Evolutionary conservation across 2,329 filamentous ascomycete genomes (phyloP).

Genomic region (Calonectria pseudoreteaudii): DNA sequence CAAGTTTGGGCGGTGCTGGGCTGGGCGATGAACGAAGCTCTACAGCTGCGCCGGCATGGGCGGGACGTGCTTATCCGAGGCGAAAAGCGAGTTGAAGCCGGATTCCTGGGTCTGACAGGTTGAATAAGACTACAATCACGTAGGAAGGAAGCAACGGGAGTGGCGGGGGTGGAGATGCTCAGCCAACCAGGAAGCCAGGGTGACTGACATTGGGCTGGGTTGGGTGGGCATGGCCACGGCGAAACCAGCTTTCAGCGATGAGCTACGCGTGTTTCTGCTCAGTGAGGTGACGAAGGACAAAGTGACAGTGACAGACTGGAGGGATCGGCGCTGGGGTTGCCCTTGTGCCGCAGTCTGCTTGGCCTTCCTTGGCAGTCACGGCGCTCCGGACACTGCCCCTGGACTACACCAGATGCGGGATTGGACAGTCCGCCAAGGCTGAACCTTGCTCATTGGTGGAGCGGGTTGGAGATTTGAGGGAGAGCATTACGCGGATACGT

Average conservation of each 20-base stretch:
- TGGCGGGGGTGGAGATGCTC: background rate
- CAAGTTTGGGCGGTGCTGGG: background rate
- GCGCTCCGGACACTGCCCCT: conserved; percentile 6
- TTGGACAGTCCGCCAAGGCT: conserved; percentile 12
- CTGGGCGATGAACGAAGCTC: background rate
- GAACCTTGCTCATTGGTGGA: conserved; percentile 4
- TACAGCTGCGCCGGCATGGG: background rate
- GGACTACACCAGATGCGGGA: background rate
- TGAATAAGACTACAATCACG: background rate
- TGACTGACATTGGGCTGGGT: conserved; percentile 37
- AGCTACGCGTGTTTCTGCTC: background rate
- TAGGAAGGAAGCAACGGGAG: background rate
- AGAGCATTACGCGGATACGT: background rate
- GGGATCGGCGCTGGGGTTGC: conserved; percentile 17
- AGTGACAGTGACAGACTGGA: background rate
- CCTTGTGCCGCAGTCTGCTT: background rate
- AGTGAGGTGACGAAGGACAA: background rate
- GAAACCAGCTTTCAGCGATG: background rate
- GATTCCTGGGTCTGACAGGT: background rate
- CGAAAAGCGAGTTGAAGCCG: background rate
- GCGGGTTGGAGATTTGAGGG: conserved; percentile 27
- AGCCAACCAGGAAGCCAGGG: conserved; percentile 25
- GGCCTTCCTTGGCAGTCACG: conserved; percentile 7
- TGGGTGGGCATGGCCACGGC: conserved; percentile 21
- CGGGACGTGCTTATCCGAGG: background rate